phyloP scores from a whole-genome alignment of 129 eudicot species.

The Centella asiatica region DNA sequence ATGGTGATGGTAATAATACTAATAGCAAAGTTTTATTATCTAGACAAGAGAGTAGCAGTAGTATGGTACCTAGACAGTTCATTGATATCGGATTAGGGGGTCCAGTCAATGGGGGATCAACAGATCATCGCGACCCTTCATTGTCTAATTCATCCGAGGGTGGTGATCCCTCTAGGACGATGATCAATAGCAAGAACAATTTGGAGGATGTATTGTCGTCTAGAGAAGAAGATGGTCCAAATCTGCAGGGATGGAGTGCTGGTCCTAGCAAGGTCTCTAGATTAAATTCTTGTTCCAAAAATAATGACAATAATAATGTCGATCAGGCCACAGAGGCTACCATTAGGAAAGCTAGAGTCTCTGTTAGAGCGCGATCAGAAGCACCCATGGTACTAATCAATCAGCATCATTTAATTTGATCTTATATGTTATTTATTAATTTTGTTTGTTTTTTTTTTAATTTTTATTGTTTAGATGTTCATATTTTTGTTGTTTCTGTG shows the following conservation, averaged over 20 bases:
- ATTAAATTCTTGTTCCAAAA: slow-evolving; percentile 6
- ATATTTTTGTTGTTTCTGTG: slow-evolving; percentile 2
- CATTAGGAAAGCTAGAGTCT: slow-evolving; percentile 41
- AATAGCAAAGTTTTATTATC: neutral
- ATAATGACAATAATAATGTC: too few species aligned
- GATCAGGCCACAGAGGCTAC: slow-evolving; percentile 59
- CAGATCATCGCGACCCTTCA: slow-evolving; percentile 28
- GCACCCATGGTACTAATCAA: slow-evolving; percentile 34
- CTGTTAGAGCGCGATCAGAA: slow-evolving; percentile 48
- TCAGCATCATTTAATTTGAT: neutral
- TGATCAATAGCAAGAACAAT: slow-evolving; percentile 2
- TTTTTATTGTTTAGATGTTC: neutral
- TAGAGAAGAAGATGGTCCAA: slow-evolving; percentile 17
- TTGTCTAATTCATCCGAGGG: slow-evolving; percentile 38
- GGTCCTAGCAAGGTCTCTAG: slow-evolving; percentile 20
- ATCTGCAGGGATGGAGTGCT: slow-evolving; percentile 12
- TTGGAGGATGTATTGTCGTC: slow-evolving; percentile 4
- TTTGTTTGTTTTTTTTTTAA: neutral
- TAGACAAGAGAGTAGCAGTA: slow-evolving; percentile 6
- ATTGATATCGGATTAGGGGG: slow-evolving; percentile 43
- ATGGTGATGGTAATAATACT: slow-evolving; percentile 1
- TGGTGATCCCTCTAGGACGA: slow-evolving; percentile 17
- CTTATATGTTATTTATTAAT: neutral
- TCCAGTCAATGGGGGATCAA: slow-evolving; percentile 7
- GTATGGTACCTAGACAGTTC: slow-evolving; percentile 24